Percentiles rank a stretch among this genome's conserved stretches.
Evolutionary conservation across 164 flowering plant species (phyloP).

Genomic region (Stephania japonica): DNA sequence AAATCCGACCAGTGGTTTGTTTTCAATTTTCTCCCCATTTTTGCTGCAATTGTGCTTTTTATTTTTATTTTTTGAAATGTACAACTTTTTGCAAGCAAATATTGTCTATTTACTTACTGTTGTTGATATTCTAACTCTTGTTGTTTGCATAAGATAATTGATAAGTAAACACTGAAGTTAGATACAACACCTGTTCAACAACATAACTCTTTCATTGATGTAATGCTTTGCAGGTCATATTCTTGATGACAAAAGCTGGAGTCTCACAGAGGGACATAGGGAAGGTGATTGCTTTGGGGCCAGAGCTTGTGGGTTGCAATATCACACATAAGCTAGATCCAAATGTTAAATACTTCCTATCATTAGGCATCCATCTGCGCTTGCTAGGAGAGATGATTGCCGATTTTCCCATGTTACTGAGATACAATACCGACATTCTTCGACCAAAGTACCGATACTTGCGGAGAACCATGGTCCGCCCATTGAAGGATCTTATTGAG

Average conservation of each 20-base stretch:
- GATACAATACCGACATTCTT: conserved; percentile 69
- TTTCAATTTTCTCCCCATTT: conserved; percentile 9
- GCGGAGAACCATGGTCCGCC: conserved; percentile 80
- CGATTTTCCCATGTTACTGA: conserved; percentile 81
- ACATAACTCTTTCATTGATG: not conserved
- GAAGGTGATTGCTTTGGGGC: conserved; percentile 78
- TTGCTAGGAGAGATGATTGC: conserved; percentile 79
- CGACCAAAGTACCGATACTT: conserved; percentile 84
- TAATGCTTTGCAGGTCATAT: conserved; percentile 54
- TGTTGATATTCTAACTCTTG: too few relatives aligned
- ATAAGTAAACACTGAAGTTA: not conserved
- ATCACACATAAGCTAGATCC: conserved; percentile 66
- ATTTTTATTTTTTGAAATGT: not conserved
- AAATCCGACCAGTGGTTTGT: conserved; percentile 89
- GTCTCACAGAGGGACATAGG: conserved; percentile 60
- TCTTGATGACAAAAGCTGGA: conserved; percentile 83
- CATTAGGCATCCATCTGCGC: conserved; percentile 61
- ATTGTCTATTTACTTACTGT: too few relatives aligned
- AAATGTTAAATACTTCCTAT: conserved; percentile 70
- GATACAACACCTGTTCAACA: not conserved
- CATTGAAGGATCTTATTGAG: conserved; percentile 75
- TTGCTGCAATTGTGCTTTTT: not conserved
- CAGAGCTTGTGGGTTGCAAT: conserved; percentile 88
- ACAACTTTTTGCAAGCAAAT: not conserved
- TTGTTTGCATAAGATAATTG: not conserved